Percentiles rank a stretch among this genome's conserved stretches.
Evolutionary conservation across 768 basidiomycete genomes (phyloP).

Genomic region (Gyrodon lividus): DNA sequence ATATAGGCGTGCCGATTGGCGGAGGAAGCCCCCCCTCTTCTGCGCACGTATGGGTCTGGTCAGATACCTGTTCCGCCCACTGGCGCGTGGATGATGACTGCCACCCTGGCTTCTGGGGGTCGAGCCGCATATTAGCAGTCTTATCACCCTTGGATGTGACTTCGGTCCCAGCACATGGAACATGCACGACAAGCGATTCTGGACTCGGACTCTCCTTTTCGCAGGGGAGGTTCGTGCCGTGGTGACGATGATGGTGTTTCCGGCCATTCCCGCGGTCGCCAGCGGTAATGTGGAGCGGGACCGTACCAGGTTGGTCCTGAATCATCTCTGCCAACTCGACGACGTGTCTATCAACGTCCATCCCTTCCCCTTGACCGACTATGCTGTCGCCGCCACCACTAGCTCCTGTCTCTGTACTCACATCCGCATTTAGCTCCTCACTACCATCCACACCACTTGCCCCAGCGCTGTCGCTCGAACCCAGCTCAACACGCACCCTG

Average conservation of each 20-base stretch:
- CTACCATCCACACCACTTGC: conserved; percentile 3
- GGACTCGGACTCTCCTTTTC: conserved; percentile 15
- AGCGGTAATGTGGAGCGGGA: conserved; percentile 28
- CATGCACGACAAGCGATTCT: conserved; percentile 30
- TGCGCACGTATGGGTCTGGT: conserved; percentile 25
- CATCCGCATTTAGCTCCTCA: conserved; percentile 3
- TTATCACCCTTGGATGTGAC: conserved; percentile 19
- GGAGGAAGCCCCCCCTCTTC: conserved; percentile 6
- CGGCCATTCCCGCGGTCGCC: conserved; percentile 26
- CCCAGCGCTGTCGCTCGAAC: not conserved
- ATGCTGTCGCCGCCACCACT: conserved; percentile 1
- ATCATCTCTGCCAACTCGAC: not conserved
- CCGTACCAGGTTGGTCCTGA: conserved; percentile 17
- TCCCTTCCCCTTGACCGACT: conserved; percentile 12
- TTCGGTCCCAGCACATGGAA: conserved; percentile 20
- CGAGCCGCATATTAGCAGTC: conserved; percentile 12
- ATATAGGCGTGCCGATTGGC: conserved; percentile 1
- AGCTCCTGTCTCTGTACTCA: conserved; percentile 8
- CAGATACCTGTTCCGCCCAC: conserved; percentile 46
- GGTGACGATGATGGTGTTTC: conserved; percentile 7
- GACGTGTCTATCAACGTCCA: conserved; percentile 28
- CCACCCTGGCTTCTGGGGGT: conserved; percentile 23
- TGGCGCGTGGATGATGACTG: conserved; percentile 36
- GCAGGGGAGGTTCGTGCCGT: not conserved
- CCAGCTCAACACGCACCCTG: not conserved